Evolutionary conservation across 2,329 filamentous ascomycete species (phyloP), one percentile per base, ranked within the genome.

Genomic region (Teratosphaeria gauchensis): DNA sequence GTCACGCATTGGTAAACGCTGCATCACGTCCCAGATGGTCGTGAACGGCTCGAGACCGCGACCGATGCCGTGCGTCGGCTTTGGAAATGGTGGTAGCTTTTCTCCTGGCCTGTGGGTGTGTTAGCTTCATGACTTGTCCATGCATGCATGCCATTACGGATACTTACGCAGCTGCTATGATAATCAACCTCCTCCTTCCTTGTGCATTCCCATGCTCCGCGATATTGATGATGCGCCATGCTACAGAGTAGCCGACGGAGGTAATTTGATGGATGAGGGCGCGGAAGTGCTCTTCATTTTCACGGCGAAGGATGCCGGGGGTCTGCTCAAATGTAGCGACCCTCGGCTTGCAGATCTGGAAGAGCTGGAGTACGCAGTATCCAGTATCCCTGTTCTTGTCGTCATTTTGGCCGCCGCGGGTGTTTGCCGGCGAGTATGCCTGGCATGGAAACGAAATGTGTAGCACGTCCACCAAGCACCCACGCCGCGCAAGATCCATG

Each of bases 361-460:
- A 46, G 38, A 64, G 55, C 2, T 33, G 28, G 4, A 30, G 73
- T 0, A 79, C 69, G 0, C 73, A 73, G 51, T 80, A 79, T 0
- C 80, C 72, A 0, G 79, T 75, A 1, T 84, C 83, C 0, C 82
- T 84, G 64, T 95, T 94, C 0, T 74, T 77, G 1, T 88, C 86
- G 53, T 91, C 86, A 24, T 84, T 78, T 6, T 75, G 75, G 0
- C 82, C 80, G 0, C 72, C 64, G 2, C 5, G 8, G 0, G 88
- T 92, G 60, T 95, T 86, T 0, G 85, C 87, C 0, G 84, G 83
- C 0, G 88, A 92, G 69, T 86, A 92, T 1, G 81, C 83, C 64
- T 92, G 88, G 58, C 90, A 95, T 0, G 90, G 89, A 0, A 88
- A 89, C 0, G 87, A 90, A 0, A 91, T 72, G 63, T 95, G 90